Conservation (phyloP, 768 basidiomycete species). For the Melanogaster broomeanus region DNA sequence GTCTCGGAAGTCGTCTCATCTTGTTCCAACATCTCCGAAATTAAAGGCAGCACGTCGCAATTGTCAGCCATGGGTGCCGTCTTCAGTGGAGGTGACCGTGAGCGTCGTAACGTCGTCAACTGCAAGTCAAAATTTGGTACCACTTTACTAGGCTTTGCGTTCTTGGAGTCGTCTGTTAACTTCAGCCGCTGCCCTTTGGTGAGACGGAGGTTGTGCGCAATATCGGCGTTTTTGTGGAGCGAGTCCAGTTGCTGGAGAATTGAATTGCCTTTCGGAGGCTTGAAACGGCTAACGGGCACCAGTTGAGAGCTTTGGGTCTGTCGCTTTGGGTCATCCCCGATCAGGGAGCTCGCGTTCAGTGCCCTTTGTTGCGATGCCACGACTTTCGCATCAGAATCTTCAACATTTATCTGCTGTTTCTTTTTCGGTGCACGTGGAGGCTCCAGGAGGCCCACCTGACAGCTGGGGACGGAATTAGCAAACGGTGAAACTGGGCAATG, state of each 20-base stretch:
- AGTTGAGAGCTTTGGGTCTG: not conserved
- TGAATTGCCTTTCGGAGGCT: slow-evolving; percentile 21
- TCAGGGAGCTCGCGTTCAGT: not conserved
- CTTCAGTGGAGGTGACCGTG: slow-evolving; percentile 18
- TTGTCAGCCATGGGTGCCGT: slow-evolving; percentile 30
- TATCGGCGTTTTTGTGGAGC: slow-evolving; percentile 44
- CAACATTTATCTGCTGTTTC: slow-evolving; percentile 23
- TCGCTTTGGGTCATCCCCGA: slow-evolving; percentile 2
- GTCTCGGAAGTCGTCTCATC: slow-evolving; percentile 32
- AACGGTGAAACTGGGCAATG: not conserved
- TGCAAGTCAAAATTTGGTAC: slow-evolving; percentile 52
- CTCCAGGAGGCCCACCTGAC: slow-evolving; percentile 65
- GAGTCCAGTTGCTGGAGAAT: slow-evolving; percentile 42
- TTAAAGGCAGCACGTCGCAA: slow-evolving; percentile 35
- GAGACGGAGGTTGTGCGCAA: slow-evolving; percentile 39
- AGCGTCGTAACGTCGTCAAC: slow-evolving; percentile 37
- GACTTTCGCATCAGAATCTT: slow-evolving; percentile 6
- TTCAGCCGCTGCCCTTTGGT: slow-evolving; percentile 47
- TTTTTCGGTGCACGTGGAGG: slow-evolving; percentile 46
- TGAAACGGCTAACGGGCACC: slow-evolving; percentile 24
- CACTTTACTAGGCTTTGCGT: slow-evolving; percentile 15
- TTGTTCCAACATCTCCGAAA: slow-evolving; percentile 35
- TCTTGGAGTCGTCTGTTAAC: slow-evolving; percentile 27
- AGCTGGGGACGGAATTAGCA: slow-evolving; percentile 46
- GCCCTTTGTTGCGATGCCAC: not conserved